Percentiles rank a stretch among this genome's conserved stretches.
Evolutionary conservation across 106 monocot genomes (phyloP).

Genomic region (Xerophyta viscosa): DNA sequence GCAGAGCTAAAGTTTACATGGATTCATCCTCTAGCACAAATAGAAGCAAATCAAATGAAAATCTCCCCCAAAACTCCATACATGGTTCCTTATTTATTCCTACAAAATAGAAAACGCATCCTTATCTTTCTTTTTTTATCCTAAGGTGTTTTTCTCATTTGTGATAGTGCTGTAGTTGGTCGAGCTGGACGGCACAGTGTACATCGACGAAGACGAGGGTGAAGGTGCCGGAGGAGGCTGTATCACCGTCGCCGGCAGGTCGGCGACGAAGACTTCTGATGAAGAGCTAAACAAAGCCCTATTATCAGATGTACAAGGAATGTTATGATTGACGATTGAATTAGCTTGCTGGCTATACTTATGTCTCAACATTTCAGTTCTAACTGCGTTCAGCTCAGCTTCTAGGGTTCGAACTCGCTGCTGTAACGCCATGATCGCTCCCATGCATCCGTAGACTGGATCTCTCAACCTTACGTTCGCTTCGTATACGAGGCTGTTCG

Average conservation of each 20-base stretch:
- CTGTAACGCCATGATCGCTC: slow-evolving; percentile 65
- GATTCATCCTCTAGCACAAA: too few species aligned
- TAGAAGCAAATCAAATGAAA: too few species aligned
- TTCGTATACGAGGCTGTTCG: slow-evolving; percentile 76
- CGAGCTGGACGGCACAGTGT: slow-evolving; percentile 38
- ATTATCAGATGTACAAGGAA: too few species aligned
- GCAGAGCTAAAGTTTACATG: too few species aligned
- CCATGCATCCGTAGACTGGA: slow-evolving; percentile 83
- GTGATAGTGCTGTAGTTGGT: slow-evolving; percentile 89
- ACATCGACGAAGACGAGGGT: slow-evolving; percentile 10
- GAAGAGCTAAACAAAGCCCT: too few species aligned
- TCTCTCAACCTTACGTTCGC: slow-evolving; percentile 70
- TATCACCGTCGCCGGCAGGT: too few species aligned
- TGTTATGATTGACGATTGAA: slow-evolving; percentile 10
- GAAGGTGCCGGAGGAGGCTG: slow-evolving; percentile 24
- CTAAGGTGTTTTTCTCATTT: slow-evolving; percentile 72
- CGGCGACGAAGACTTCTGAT: too few species aligned
- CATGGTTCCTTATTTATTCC: too few species aligned
- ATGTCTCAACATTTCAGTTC: slow-evolving; percentile 56
- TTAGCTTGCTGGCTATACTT: slow-evolving; percentile 32
- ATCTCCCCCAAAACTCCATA: too few species aligned
- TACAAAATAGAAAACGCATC: too few species aligned
- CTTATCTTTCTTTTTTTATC: slow-evolving; percentile 19
- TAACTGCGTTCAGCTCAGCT: slow-evolving; percentile 49
- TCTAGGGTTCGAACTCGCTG: slow-evolving; percentile 73